A percentile compares a stretch with the other conserved stretches of the same genome.
phyloP scores from a whole-genome alignment of 1,284 basidiomycete species.

The Moesziomyces sp. region DNA sequence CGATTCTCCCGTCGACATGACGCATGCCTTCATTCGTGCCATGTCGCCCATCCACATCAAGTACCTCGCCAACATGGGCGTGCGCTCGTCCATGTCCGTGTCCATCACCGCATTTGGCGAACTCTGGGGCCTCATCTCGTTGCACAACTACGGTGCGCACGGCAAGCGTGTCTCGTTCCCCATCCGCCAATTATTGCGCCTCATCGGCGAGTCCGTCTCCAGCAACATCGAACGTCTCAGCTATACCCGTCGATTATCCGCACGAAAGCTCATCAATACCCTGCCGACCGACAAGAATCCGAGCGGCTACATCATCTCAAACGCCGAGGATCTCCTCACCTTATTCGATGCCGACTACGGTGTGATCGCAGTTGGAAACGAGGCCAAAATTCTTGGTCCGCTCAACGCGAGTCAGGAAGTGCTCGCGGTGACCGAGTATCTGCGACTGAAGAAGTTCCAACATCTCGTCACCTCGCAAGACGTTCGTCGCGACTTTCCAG shows the following conservation, averaged over 20 bases:
- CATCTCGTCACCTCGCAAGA: conserved; percentile 71
- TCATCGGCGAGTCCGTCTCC: conserved; percentile 84
- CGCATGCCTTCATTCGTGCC: conserved; percentile 83
- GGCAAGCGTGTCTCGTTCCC: conserved; percentile 88
- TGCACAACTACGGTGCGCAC: conserved; percentile 81
- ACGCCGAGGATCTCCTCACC: conserved; percentile 82
- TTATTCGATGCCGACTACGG: conserved; percentile 88
- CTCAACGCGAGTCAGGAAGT: conserved; percentile 86
- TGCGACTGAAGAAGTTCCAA: conserved; percentile 76
- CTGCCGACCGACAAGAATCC: conserved; percentile 79
- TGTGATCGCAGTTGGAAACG: conserved; percentile 82
- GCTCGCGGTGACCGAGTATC: conserved; percentile 82
- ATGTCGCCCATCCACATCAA: conserved; percentile 91
- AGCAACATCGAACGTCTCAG: conserved; percentile 84
- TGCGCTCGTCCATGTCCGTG: conserved; percentile 67
- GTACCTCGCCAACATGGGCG: conserved; percentile 71
- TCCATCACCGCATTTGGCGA: conserved; percentile 85
- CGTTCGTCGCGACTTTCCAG: conserved; percentile 79
- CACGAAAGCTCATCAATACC: conserved; percentile 84
- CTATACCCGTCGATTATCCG: conserved; percentile 81
- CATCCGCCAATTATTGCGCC: conserved; percentile 76
- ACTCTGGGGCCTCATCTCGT: conserved; percentile 85
- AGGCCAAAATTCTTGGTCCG: conserved; percentile 77
- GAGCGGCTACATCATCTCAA: conserved; percentile 85
- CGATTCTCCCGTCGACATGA: conserved; percentile 83